Base-by-base conservation (phyloP, 371 early-diverging fungal species). In the Chytridium lagenaria region DNA sequence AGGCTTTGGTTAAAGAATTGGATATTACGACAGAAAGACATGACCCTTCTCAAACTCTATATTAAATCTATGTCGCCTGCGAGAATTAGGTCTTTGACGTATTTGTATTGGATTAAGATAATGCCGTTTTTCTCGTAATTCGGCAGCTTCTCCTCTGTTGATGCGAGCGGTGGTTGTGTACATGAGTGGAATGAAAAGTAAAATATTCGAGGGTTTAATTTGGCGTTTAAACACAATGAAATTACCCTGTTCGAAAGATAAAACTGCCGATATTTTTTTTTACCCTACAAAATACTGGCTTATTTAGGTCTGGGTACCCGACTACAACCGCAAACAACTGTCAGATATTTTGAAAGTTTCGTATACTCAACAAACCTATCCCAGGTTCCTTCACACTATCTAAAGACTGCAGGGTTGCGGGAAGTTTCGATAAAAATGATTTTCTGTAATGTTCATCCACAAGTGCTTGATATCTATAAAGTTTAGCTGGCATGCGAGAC, bases 41-140 rank as follows among this genome's bases (percentile, higher is more conserved):
- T 3, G 61, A 34, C 10, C n/a, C 30, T 34, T 34, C 5, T 16
- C 10, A 55, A 10, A 16, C 10, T 30, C 57, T 61, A 61, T 7
- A 61, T 61, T 15, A 61, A 34, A 31, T 61, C 61, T 2, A 61
- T 37, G 37, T 61, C 61, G 31, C 61, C 61, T 28, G 30, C 16
- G n/a, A 61, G 34, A 12, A 61, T 34, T 28, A 33, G 36, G 34
- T 61, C 37, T 36, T 37, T 15, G 19, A 61, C 36, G 61, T 61
- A 61, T 61, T 37, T 31, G 36, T 61, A 61, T 37, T 61, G 61
- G 15, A 61, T 61, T 34, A 61, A 34, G 10, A 61, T 28, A 12
- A 61, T 34, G 16, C 61, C 37, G 26, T 61, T 61, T 26, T 61
- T 26, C n/a, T 37, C 7, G 2, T 10, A 61, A 10, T 2, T 61